Evolutionary conservation across 2,329 filamentous ascomycete genomes (phyloP).

Genomic region (Fusarium sp.): DNA sequence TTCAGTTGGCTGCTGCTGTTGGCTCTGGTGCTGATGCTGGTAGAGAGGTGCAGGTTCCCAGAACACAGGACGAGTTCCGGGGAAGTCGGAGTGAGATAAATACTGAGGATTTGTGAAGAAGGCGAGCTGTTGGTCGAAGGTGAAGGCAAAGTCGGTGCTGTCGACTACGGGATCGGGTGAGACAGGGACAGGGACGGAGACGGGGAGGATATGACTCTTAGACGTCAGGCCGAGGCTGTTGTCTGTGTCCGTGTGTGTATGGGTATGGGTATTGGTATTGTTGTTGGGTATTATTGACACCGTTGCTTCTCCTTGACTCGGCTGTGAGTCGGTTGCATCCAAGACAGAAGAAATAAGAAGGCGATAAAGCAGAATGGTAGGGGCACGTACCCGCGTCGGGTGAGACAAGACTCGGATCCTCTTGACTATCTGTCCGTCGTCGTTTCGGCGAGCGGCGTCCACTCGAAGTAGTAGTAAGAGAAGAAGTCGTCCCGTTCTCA

Average conservation of each 20-base stretch:
- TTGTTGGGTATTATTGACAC: constrained; percentile 42
- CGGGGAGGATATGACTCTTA: constrained; percentile 38
- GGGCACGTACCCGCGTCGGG: constrained; percentile 48
- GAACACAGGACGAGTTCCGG: constrained; percentile 27
- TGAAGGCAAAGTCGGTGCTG: constrained; percentile 47
- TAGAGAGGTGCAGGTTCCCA: constrained; percentile 32
- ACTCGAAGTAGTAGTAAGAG: constrained; percentile 16
- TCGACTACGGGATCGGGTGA: constrained; percentile 43
- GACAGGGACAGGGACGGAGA: constrained; percentile 37
- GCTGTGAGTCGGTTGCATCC: constrained; percentile 37
- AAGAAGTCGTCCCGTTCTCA: not conserved
- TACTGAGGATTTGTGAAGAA: constrained; percentile 41
- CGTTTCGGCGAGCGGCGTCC: constrained; percentile 49
- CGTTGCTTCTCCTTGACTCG: constrained; percentile 34
- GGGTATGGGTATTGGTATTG: not conserved
- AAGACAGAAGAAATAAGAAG: constrained; percentile 7
- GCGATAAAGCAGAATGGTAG: not conserved
- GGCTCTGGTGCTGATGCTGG: not conserved
- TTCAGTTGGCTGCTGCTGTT: not conserved
- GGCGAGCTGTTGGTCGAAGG: constrained; percentile 45
- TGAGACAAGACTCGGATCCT: constrained; percentile 45
- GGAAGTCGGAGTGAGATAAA: constrained; percentile 43
- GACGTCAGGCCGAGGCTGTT: constrained; percentile 25
- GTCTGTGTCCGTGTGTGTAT: not conserved
- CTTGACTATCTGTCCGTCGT: constrained; percentile 45